Conservation (phyloP, 306 rosid genomes). For the Canavalia ensiformis region DNA sequence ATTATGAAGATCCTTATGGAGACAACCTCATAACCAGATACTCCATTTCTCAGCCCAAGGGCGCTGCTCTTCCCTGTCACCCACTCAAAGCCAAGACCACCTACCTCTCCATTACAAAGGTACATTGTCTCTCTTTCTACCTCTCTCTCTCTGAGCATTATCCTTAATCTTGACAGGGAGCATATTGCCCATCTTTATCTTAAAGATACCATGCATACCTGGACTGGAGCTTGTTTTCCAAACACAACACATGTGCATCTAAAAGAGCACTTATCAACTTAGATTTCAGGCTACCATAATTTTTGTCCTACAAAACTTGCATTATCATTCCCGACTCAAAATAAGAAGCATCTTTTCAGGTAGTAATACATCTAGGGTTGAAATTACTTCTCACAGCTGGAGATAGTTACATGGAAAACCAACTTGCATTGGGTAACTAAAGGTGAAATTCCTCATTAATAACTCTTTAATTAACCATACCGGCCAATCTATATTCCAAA, state of each 20-base stretch:
- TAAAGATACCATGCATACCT: neutral
- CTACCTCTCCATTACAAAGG: conserved; percentile 16
- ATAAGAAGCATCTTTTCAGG: neutral
- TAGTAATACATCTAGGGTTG: conserved; percentile 11
- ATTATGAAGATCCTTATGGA: neutral
- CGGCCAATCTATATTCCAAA: neutral
- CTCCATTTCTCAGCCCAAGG: neutral
- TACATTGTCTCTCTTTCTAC: neutral
- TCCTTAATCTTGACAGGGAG: neutral
- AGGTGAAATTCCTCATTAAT: neutral
- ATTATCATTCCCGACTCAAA: neutral
- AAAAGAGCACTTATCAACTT: neutral
- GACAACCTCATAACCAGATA: neutral
- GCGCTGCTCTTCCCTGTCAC: neutral
- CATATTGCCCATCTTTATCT: too few species aligned
- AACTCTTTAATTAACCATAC: conserved; percentile 5
- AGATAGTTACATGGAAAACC: neutral
- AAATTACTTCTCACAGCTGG: conserved; percentile 16
- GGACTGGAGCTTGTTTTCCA: neutral
- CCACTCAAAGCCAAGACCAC: neutral
- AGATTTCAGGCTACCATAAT: neutral
- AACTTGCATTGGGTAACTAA: neutral
- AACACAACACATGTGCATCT: neutral
- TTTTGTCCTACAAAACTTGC: neutral
- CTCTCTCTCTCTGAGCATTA: neutral